These are phyloP conservation scores for Exsudoporus frostii DNA, from an alignment of 768 basidiomycete genomes.

Conservation along the genomic window DNA sequence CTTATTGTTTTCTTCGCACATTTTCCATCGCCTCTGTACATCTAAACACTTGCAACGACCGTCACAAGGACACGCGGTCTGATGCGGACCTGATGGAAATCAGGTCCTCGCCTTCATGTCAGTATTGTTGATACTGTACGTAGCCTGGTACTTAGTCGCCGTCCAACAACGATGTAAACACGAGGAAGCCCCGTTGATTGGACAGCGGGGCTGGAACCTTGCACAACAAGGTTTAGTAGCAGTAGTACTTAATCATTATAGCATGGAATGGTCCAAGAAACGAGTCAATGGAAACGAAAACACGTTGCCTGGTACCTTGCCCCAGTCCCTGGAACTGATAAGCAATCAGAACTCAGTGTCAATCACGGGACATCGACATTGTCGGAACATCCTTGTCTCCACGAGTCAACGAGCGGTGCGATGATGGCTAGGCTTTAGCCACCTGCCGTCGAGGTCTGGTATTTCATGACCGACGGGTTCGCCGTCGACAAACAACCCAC, in stretches of 20 bases:
- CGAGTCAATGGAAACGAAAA: constrained; percentile 12
- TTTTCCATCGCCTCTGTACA: constrained; percentile 7
- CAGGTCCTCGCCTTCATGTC: constrained; percentile 8
- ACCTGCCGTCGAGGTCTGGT: constrained; percentile 38
- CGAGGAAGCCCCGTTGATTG: constrained; percentile 21
- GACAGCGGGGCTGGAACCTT: constrained; percentile 22
- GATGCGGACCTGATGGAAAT: constrained; percentile 12
- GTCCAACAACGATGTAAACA: constrained; percentile 28
- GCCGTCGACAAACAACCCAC: constrained; percentile 49
- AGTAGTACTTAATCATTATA: constrained; percentile 11
- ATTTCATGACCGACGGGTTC: constrained; percentile 34
- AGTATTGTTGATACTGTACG: constrained; percentile 15
- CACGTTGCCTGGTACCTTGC: constrained; percentile 11
- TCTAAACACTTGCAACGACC: constrained; percentile 9
- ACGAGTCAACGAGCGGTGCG: constrained; percentile 10
- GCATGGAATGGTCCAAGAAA: constrained; percentile 11
- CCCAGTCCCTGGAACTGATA: constrained; percentile 8
- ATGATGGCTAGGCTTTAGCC: constrained; percentile 24
- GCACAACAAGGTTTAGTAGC: constrained; percentile 20
- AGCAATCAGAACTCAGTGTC: neutral
- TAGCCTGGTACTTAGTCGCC: constrained; percentile 20
- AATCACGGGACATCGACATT: neutral
- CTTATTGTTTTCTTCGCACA: constrained; percentile 18
- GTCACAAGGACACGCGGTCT: constrained; percentile 1
- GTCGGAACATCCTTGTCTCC: constrained; percentile 4